These are phyloP conservation scores for Aristolochia fimbriata DNA, from an alignment of 164 flowering plant species.

Conservation along the genomic window DNA sequence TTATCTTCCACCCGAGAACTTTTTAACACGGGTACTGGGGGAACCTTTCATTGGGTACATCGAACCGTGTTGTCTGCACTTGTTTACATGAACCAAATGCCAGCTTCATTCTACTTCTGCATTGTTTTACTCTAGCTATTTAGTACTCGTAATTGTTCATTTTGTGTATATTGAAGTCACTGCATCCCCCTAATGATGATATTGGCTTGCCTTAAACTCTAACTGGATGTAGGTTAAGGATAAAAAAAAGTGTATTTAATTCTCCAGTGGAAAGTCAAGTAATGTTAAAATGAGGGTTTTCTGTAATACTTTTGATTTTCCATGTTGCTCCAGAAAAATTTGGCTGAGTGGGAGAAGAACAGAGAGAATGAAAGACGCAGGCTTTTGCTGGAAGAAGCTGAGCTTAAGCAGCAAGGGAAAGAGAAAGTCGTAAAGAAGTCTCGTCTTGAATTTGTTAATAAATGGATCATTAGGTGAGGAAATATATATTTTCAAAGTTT, in stretches of 20 bases:
- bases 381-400: constrained; percentile 76
- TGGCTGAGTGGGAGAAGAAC: constrained; percentile 59
- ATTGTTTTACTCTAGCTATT: background rate
- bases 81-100: no score
- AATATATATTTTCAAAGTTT: background rate
- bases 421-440: constrained; percentile 38
- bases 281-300: background rate
- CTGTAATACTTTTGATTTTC: background rate
- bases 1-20: no score
- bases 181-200: background rate
- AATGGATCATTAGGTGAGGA: constrained; percentile 48
- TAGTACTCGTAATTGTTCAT: background rate
- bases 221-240: background rate
- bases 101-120: no score
- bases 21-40: no score
- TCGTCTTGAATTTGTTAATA: constrained; percentile 32
- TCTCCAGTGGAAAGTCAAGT: background rate
- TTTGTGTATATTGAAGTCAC: background rate
- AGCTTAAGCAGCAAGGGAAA: constrained; percentile 46
- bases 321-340: constrained; percentile 30
- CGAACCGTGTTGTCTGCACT: no score
- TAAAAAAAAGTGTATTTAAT: background rate
- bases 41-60: no score
- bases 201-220: background rate
- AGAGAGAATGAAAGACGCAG: constrained; percentile 63